Base-by-base conservation (phyloP, 345 rosid species). In the Gossypium bickii region DNA sequence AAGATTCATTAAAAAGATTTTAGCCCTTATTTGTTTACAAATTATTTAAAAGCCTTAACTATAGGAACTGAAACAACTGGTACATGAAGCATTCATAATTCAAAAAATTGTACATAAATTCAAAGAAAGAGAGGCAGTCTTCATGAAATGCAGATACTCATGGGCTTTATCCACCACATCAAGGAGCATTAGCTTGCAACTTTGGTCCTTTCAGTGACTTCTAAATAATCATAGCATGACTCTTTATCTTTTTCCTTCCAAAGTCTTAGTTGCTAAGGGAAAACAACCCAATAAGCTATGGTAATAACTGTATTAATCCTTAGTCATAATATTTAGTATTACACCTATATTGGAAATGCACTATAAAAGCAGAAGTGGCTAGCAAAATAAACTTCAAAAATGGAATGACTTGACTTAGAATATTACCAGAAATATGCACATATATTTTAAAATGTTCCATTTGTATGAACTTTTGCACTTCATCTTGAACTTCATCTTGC, bases 1-100 rank as follows among this genome's bases (percentile, higher is more conserved):
- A 15, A 62, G 24, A 62, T 63, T 63, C 67, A 63, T 63, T 38
- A 38, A 62, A 62, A 17, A 9, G 48, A 43, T 63, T 63, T 13
- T 63, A n/a, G 43, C 45, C 25, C 49, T n/a, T 41, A n/a, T 41
- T 10, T 64, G 70, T 66, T 66, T 45, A 29, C 13, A 6, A 20
- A 45, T 66, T 66, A 66, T 45, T 63, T 9, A 41, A 16, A 63
- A 45, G 18, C 52, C 2, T 12, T 66, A 18, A 43, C 18, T 44
- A 5, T 20, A 18, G 53, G 25, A 44, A 66, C 53, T 44, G 34
- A 66, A 18, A 41, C 67, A 38, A 38, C 13, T 38, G 62, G 27
- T 41, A 43, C 70, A 18, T 64, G 52, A 65, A 65, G 27, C 51
- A 43, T 65, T 43, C 16, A 65, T 51, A 65, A 65, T 44, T 65